Conservation (phyloP, 2,329 filamentous ascomycete genomes). For the Sclerotinia borealis region DNA sequence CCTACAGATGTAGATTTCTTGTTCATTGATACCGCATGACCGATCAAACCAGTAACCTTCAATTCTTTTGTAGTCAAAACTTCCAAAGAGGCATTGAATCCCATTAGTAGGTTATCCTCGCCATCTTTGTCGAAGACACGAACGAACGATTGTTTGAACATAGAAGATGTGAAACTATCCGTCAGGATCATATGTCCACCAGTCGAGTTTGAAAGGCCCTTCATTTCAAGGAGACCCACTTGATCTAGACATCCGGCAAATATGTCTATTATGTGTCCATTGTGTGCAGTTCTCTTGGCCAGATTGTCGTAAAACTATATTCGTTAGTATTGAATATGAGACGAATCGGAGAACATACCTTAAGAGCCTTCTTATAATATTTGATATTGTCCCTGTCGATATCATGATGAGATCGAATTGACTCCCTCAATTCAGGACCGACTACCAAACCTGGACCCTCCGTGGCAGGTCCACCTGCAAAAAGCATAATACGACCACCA, state of each 20-base stretch:
- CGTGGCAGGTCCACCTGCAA: conserved; percentile 88
- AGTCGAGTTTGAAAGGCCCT: conserved; percentile 89
- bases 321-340: not conserved
- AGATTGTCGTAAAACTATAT: conserved; percentile 84
- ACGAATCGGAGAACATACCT: conserved; percentile 49
- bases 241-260: conserved; percentile 97
- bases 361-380: conserved; percentile 98
- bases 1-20: conserved; percentile 97
- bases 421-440: conserved; percentile 88
- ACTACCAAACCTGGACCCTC: conserved; percentile 97
- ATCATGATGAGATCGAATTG: conserved; percentile 96
- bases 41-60: conserved; percentile 95
- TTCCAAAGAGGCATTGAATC: conserved; percentile 93
- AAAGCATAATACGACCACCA: conserved; percentile 93
- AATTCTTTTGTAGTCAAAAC: conserved; percentile 96
- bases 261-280: conserved; percentile 95
- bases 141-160: conserved; percentile 98
- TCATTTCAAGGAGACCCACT: conserved; percentile 96
- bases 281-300: conserved; percentile 90
- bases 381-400: conserved; percentile 99
- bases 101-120: conserved; percentile 93
- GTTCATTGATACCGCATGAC: conserved; percentile 92
- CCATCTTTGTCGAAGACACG: conserved; percentile 96
- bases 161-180: conserved; percentile 96
- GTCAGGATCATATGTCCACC: conserved; percentile 98